These are phyloP conservation scores for Chlorophyllum brunneum DNA, from an alignment of 768 basidiomycete genomes.

Conservation along the genomic window DNA sequence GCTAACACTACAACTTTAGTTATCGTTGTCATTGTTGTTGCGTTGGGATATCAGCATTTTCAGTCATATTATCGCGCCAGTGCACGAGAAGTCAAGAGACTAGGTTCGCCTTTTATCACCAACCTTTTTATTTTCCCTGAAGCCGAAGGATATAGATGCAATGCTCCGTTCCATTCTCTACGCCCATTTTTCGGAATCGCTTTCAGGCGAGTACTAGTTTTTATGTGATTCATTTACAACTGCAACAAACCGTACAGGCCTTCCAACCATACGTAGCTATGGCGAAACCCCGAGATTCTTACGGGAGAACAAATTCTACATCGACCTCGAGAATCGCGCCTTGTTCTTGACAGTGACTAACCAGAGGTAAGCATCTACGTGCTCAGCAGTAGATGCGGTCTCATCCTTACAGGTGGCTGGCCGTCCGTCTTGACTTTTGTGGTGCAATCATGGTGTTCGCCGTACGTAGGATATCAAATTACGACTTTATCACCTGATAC, in stretches of 20 bases:
- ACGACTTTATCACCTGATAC: background rate
- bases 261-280: constrained; percentile 71
- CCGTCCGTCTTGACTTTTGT: constrained; percentile 66
- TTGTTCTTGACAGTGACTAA: constrained; percentile 63
- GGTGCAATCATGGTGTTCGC: constrained; percentile 57
- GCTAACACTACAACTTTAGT: constrained; percentile 30
- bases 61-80: constrained; percentile 67
- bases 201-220: constrained; percentile 41
- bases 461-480: constrained; percentile 27
- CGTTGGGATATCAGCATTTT: constrained; percentile 61
- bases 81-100: constrained; percentile 65
- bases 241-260: constrained; percentile 27
- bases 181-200: constrained; percentile 73
- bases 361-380: constrained; percentile 40
- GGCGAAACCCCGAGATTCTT: constrained; percentile 61
- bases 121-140: background rate
- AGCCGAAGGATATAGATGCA: constrained; percentile 43
- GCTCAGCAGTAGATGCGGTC: background rate
- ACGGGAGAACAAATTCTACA: constrained; percentile 56
- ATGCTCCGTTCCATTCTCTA: constrained; percentile 74
- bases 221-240: background rate
- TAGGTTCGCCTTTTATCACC: constrained; percentile 23
- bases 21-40: constrained; percentile 48
- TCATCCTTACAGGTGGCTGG: constrained; percentile 51
- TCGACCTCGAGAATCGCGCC: constrained; percentile 75